Conservation (phyloP, 2,329 filamentous ascomycete species). For the Fusarium mundagurra region DNA sequence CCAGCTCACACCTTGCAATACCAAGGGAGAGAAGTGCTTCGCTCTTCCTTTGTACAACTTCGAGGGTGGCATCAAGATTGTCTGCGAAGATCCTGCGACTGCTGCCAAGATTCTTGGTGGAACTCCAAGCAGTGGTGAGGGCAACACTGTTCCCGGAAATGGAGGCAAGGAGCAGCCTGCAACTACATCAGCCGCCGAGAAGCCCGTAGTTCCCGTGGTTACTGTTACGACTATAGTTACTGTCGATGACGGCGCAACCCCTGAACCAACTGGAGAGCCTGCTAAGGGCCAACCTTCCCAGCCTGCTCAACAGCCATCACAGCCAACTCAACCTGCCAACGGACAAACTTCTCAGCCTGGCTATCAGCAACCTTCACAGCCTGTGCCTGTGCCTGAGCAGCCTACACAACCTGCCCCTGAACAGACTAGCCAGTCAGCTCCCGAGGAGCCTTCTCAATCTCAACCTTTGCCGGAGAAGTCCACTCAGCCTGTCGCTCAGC, state of each 20-base stretch:
- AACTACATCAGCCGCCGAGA: slow-evolving; percentile 19
- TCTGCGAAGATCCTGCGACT: slow-evolving; percentile 54
- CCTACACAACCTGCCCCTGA: slow-evolving; percentile 2
- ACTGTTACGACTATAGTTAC: slow-evolving; percentile 47
- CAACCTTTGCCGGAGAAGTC: neutral
- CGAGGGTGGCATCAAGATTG: slow-evolving; percentile 57
- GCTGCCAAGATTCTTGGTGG: slow-evolving; percentile 57
- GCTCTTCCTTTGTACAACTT: slow-evolving; percentile 64
- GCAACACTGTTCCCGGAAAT: slow-evolving; percentile 8
- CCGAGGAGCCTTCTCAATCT: neutral
- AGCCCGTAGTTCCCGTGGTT: slow-evolving; percentile 38
- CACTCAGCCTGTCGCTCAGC: slow-evolving; percentile 7
- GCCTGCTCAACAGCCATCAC: slow-evolving; percentile 8
- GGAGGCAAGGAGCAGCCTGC: slow-evolving; percentile 16
- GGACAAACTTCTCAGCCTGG: slow-evolving; percentile 10
- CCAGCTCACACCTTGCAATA: slow-evolving; percentile 49
- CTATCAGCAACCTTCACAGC: slow-evolving; percentile 12
- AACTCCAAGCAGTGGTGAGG: slow-evolving; percentile 10
- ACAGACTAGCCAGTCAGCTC: slow-evolving; percentile 4
- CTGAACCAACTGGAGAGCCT: slow-evolving; percentile 24
- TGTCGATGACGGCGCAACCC: slow-evolving; percentile 37
- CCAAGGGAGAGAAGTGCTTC: slow-evolving; percentile 53
- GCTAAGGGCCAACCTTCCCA: slow-evolving; percentile 1
- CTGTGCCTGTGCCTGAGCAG: slow-evolving; percentile 5
- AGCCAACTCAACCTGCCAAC: slow-evolving; percentile 16